A percentile compares a stretch with the other conserved stretches of the same genome.
Conservation (phyloP, 495 filamentous ascomycete species). For the Hyaloscypha finlandica region DNA sequence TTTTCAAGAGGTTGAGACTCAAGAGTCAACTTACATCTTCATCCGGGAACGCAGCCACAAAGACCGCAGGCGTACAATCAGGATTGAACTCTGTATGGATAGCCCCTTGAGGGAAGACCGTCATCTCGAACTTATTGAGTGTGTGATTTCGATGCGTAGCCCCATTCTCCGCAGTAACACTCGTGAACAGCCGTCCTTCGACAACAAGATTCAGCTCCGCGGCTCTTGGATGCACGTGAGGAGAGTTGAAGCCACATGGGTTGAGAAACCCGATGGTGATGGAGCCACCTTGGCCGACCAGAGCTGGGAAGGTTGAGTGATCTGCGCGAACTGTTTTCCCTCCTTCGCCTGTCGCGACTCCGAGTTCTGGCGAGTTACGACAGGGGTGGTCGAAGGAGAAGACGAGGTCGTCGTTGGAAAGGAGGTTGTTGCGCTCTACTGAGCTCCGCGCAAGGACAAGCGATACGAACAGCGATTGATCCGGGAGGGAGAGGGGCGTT, state of each 20-base stretch:
- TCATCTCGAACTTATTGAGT: constrained; percentile 38
- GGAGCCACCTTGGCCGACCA: constrained; percentile 37
- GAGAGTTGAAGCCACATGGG: constrained; percentile 46
- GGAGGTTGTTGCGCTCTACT: too few relatives aligned
- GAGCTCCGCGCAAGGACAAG: too few relatives aligned
- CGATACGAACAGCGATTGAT: too few relatives aligned
- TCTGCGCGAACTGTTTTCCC: constrained; percentile 34
- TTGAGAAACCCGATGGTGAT: constrained; percentile 38
- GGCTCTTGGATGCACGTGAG: constrained; percentile 49
- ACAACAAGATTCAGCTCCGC: constrained; percentile 44
- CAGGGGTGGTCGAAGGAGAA: too few relatives aligned
- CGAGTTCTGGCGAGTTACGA: too few relatives aligned
- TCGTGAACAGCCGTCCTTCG: constrained; percentile 34
- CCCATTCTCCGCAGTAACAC: constrained; percentile 43
- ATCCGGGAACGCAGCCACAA: constrained; percentile 42
- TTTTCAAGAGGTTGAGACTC: not conserved
- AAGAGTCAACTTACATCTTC: constrained; percentile 33
- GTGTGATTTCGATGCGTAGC: constrained; percentile 28
- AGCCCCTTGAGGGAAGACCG: constrained; percentile 42
- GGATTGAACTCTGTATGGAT: constrained; percentile 50
- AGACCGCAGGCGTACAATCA: constrained; percentile 39
- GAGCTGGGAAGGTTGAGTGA: constrained; percentile 42
- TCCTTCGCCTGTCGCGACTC: not conserved
- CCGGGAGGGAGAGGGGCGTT: too few relatives aligned
- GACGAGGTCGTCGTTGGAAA: too few relatives aligned